These are phyloP conservation scores for Didymella keratinophila DNA, from an alignment of 2,329 filamentous ascomycete genomes.

Conservation along the genomic window DNA sequence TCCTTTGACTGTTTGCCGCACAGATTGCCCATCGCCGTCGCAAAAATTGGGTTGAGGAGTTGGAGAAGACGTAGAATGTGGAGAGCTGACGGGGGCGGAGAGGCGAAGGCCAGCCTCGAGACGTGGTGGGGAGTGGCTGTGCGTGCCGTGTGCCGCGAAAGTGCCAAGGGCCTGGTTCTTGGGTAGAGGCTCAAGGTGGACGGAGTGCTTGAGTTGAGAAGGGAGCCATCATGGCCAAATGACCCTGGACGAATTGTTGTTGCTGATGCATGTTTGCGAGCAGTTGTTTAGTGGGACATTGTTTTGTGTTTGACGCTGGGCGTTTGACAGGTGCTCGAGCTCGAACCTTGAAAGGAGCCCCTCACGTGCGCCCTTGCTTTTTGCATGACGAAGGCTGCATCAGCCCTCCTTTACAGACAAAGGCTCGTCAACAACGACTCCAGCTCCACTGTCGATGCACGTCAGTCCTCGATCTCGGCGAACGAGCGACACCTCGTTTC, in stretches of 20 bases:
- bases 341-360: conserved; percentile 4
- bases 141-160: conserved; percentile 20
- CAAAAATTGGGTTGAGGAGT: neutral
- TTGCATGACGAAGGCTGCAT: neutral
- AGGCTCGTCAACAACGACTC: neutral
- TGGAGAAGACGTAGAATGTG: neutral
- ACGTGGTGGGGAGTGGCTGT: conserved; percentile 24
- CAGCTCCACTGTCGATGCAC: conserved; percentile 2
- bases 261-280: conserved; percentile 4
- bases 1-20: conserved; percentile 73
- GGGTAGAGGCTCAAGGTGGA: conserved; percentile 11
- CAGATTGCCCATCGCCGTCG: conserved; percentile 76
- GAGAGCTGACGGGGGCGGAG: conserved; percentile 21
- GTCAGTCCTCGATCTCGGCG: conserved; percentile 8
- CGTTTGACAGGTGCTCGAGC: conserved; percentile 8
- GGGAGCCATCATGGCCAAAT: neutral
- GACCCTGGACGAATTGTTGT: neutral
- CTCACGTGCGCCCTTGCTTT: conserved; percentile 5
- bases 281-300: conserved; percentile 1
- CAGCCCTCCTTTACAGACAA: neutral
- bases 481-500: conserved; percentile 11
- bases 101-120: conserved; percentile 35
- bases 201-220: neutral
- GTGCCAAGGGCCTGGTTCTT: conserved; percentile 33
- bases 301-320: conserved; percentile 15